A percentile compares a stretch with the other conserved stretches of the same genome.
Conservation (phyloP, 768 basidiomycete genomes). For the Suillus sp. region DNA sequence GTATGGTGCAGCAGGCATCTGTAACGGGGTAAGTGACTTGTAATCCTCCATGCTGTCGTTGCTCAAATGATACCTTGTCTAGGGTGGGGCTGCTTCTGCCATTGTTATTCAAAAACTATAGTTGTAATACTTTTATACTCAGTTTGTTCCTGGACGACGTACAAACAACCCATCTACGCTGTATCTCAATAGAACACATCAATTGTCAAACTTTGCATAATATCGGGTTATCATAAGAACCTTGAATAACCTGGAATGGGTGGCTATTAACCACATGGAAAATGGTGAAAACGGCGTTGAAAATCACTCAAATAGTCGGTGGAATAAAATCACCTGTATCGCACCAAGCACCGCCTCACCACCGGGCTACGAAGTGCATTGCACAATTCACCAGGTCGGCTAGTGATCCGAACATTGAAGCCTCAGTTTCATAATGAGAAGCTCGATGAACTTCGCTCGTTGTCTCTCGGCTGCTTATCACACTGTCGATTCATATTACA, state of each 20-base stretch:
- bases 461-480: not conserved
- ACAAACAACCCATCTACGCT: slow-evolving; percentile 18
- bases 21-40: slow-evolving; percentile 81
- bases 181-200: slow-evolving; percentile 13
- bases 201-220: not conserved
- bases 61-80: slow-evolving; percentile 20
- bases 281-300: too few relatives aligned
- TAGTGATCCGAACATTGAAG: too few relatives aligned
- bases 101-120: slow-evolving; percentile 87
- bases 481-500: not conserved
- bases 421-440: too few relatives aligned
- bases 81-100: slow-evolving; percentile 94
- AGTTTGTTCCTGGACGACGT: slow-evolving; percentile 17
- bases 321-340: too few relatives aligned
- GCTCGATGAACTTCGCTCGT: not conserved
- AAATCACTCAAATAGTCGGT: too few relatives aligned
- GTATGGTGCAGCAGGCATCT: slow-evolving; percentile 95
- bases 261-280: too few relatives aligned
- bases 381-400: too few relatives aligned
- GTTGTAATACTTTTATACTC: slow-evolving; percentile 22
- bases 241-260: not conserved
- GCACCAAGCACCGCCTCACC: too few relatives aligned
- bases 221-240: not conserved
- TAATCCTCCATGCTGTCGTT: slow-evolving; percentile 3
- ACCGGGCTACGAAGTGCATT: too few relatives aligned